A percentile compares a stretch with the other conserved stretches of the same genome.
These are phyloP conservation scores for Onygena corvina DNA, from an alignment of 2,329 filamentous ascomycete species.

Conservation along the genomic window DNA sequence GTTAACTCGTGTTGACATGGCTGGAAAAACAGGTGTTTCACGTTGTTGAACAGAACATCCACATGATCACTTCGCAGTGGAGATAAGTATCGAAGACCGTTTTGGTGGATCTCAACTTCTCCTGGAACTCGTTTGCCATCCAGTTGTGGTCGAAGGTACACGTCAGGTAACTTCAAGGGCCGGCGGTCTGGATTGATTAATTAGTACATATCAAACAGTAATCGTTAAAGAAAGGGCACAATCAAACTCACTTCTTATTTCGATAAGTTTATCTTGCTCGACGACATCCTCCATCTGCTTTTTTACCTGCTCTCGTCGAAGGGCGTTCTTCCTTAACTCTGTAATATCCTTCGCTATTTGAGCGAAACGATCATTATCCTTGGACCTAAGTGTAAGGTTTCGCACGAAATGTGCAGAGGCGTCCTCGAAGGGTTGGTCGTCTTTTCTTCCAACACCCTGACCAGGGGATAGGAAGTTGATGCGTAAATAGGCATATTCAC, in stretches of 20 bases:
- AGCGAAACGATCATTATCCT: conserved; percentile 75
- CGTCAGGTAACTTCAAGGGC: conserved; percentile 78
- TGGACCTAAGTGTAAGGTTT: conserved; percentile 87
- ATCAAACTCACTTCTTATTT: conserved; percentile 66
- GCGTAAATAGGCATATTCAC: conserved; percentile 82
- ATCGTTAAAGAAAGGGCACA: neutral
- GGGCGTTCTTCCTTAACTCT: conserved; percentile 84
- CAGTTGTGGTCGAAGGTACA: conserved; percentile 88
- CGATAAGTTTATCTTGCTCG: conserved; percentile 92
- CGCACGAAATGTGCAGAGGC: conserved; percentile 89
- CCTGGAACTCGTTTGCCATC: conserved; percentile 95
- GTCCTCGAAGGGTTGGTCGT: conserved; percentile 96
- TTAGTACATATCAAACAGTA: conserved; percentile 29
- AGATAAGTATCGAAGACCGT: conserved; percentile 90
- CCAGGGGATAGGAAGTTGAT: conserved; percentile 97
- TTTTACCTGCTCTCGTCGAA: conserved; percentile 93
- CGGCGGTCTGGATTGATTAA: conserved; percentile 57
- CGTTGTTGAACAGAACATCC: conserved; percentile 93
- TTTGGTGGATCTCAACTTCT: conserved; percentile 94
- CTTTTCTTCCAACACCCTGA: conserved; percentile 91
- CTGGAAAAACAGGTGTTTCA: conserved; percentile 98
- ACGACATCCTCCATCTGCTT: conserved; percentile 99
- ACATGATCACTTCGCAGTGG: conserved; percentile 71
- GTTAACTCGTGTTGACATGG: conserved; percentile 93
- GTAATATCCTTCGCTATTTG: conserved; percentile 89